These are phyloP conservation scores for Huntiella bhutanensis DNA, from an alignment of 2,329 filamentous ascomycete species.

Conservation along the genomic window DNA sequence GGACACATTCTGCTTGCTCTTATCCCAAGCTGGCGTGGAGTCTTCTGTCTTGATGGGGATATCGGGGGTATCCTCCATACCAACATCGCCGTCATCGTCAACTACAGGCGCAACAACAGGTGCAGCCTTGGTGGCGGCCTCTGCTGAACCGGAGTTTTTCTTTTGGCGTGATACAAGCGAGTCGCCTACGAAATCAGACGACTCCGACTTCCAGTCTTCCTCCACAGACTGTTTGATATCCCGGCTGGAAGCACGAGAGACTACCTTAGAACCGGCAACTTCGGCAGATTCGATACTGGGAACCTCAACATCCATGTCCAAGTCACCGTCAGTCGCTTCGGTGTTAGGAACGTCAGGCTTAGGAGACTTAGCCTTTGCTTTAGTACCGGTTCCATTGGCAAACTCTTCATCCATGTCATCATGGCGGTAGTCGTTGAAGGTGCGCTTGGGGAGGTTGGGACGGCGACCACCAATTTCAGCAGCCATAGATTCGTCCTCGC, in stretches of 20 bases:
- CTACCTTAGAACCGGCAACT: slow-evolving; percentile 11
- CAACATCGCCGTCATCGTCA: slow-evolving; percentile 9
- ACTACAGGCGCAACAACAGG: slow-evolving; percentile 1
- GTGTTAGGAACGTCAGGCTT: slow-evolving; percentile 14
- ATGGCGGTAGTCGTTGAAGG: slow-evolving; percentile 34
- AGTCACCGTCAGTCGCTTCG: slow-evolving; percentile 27
- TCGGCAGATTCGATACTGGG: slow-evolving; percentile 4
- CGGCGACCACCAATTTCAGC: slow-evolving; percentile 50
- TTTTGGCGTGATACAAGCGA: slow-evolving; percentile 6
- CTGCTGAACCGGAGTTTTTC: slow-evolving; percentile 11
- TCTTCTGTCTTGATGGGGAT: slow-evolving; percentile 6
- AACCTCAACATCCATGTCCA: slow-evolving; percentile 18
- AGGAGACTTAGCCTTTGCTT: slow-evolving; percentile 19
- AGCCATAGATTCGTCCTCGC: slow-evolving; percentile 72
- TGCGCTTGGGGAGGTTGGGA: slow-evolving; percentile 28
- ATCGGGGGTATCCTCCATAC: slow-evolving; percentile 7
- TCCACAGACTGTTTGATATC: slow-evolving; percentile 15
- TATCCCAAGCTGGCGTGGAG: slow-evolving; percentile 1
- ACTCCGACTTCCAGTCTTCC: slow-evolving; percentile 9
- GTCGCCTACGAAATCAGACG: no score
- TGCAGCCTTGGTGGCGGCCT: slow-evolving; percentile 8
- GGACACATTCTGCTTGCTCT: no score
- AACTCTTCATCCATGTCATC: slow-evolving; percentile 20
- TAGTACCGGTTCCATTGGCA: slow-evolving; percentile 20
- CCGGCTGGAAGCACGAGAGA: slow-evolving; percentile 11